Percentiles rank a stretch among this genome's conserved stretches.
phyloP scores from a whole-genome alignment of 345 rosid genomes.

The Pseudoturritis turrita region DNA sequence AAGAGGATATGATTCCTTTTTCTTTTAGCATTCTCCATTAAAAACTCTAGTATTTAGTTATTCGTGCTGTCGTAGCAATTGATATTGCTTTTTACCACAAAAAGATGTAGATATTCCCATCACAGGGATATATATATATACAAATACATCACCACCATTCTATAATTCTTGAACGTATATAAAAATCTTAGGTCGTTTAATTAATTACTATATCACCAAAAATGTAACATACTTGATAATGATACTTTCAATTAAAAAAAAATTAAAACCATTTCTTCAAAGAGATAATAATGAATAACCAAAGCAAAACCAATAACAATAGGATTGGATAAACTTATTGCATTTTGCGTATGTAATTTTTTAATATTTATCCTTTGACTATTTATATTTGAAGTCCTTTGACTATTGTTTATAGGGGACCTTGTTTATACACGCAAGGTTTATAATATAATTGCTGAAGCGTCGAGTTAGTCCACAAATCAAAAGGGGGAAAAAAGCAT shows the following conservation, averaged over 20 bases:
- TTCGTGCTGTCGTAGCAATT: neutral
- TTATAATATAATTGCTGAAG: no score
- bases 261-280: neutral
- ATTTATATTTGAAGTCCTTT: neutral
- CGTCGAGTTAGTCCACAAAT: no score
- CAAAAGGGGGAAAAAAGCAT: neutral
- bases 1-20: neutral
- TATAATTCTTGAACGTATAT: no score
- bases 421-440: neutral
- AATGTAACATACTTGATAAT: neutral
- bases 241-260: neutral
- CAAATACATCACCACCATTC: neutral
- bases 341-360: neutral
- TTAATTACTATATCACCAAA: neutral
- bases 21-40: neutral
- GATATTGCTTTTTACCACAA: neutral
- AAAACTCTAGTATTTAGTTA: neutral
- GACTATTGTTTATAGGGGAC: neutral
- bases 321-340: neutral
- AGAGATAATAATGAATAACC: neutral
- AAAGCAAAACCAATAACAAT: neutral
- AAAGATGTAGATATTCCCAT: neutral
- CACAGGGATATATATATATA: neutral
- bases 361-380: neutral
- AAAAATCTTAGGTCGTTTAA: neutral